These are phyloP conservation scores for Kwoniella sp. DNA, from an alignment of 768 basidiomycete species.

Conservation along the genomic window DNA sequence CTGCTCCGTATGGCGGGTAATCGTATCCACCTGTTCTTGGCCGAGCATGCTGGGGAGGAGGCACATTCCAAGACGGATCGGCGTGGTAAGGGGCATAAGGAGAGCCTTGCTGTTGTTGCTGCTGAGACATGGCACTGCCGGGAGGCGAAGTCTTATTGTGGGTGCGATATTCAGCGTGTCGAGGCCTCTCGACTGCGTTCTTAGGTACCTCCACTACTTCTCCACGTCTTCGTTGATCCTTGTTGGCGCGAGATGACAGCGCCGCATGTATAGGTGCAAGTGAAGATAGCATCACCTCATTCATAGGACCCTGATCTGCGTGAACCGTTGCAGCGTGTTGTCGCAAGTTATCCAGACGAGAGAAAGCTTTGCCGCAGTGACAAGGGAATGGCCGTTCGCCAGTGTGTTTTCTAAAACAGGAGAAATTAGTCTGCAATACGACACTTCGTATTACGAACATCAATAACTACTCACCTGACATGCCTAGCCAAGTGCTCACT, in stretches of 20 bases:
- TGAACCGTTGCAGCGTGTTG: slow-evolving; percentile 98
- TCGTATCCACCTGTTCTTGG: slow-evolving; percentile 43
- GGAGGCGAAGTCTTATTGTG: slow-evolving; percentile 14
- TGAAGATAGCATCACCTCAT: slow-evolving; percentile 51
- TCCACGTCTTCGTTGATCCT: slow-evolving; percentile 52
- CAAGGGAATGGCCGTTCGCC: slow-evolving; percentile 95
- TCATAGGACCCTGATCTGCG: slow-evolving; percentile 68
- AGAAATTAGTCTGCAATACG: slow-evolving; percentile 2
- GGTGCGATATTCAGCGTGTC: slow-evolving; percentile 38
- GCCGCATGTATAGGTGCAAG: slow-evolving; percentile 53
- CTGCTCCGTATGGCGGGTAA: slow-evolving; percentile 30
- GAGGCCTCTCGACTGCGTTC: slow-evolving; percentile 45
- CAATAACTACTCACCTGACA: slow-evolving; percentile 68
- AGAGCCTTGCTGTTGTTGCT: slow-evolving; percentile 12
- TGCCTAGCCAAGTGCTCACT: slow-evolving; percentile 95
- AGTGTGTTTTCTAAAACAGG: slow-evolving; percentile 80
- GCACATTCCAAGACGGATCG: slow-evolving; percentile 16
- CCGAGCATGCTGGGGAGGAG: slow-evolving; percentile 28
- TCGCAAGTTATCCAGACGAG: slow-evolving; percentile 91
- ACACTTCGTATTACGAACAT: not conserved
- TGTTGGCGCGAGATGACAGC: slow-evolving; percentile 49
- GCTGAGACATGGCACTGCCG: slow-evolving; percentile 4
- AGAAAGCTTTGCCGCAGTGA: slow-evolving; percentile 93
- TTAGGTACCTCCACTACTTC: slow-evolving; percentile 55
- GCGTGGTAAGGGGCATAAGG: slow-evolving; percentile 37